Conservation (phyloP, 371 early-diverging fungal genomes). For the Mortierella polycephala region DNA sequence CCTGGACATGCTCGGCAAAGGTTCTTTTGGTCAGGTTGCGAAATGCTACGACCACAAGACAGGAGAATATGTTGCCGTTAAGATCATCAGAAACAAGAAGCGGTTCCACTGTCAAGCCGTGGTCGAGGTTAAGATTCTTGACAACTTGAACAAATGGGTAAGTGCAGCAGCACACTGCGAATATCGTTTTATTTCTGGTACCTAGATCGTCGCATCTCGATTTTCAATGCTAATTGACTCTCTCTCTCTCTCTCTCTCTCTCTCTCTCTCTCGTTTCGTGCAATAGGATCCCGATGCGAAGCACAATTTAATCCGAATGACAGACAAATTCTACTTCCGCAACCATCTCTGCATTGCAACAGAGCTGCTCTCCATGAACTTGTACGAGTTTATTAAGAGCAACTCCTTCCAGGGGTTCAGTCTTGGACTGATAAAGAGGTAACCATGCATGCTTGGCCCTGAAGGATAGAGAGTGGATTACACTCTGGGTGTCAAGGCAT, state of each 20-base stretch:
- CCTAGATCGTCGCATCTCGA: background rate
- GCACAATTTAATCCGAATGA: constrained; percentile 84
- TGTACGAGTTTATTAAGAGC: constrained; percentile 97
- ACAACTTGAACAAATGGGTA: constrained; percentile 76
- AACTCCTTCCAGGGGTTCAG: constrained; percentile 94
- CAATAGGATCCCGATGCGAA: constrained; percentile 82
- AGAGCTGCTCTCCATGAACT: constrained; percentile 94
- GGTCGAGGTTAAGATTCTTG: constrained; percentile 94
- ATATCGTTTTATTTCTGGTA: background rate
- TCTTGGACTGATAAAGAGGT: constrained; percentile 81
- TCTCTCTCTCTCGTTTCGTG: background rate
- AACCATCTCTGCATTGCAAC: constrained; percentile 91
- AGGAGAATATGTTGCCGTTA: constrained; percentile 90
- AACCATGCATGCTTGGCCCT: background rate
- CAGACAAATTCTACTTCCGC: constrained; percentile 92
- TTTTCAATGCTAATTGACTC: background rate
- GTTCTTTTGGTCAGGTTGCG: constrained; percentile 98
- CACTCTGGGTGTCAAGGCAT: too few species aligned
- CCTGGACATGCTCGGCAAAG: constrained; percentile 90
- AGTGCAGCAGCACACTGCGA: background rate
- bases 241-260: constrained; percentile 6
- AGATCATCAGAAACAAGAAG: constrained; percentile 95
- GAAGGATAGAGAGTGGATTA: too few species aligned
- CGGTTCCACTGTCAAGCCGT: constrained; percentile 95
- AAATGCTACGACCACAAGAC: constrained; percentile 93